A percentile compares a stretch with the other conserved stretches of the same genome.
phyloP scores from a whole-genome alignment of 2,329 filamentous ascomycete species.

The Anthostomella pinea region DNA sequence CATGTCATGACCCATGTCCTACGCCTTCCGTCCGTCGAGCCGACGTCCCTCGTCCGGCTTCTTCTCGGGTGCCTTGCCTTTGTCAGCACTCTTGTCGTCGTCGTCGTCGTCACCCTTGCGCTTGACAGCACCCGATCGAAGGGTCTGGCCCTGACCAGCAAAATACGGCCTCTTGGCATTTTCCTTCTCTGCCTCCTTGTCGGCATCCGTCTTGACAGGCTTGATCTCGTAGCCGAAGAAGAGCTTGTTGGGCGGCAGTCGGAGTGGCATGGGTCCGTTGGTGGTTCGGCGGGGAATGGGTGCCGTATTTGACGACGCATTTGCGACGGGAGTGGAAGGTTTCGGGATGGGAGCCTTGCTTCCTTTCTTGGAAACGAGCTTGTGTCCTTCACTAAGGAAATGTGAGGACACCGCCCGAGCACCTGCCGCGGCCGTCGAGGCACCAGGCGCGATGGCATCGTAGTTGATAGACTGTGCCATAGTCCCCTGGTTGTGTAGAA shows the following conservation, averaged over 20 bases:
- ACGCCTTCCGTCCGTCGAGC: slow-evolving; percentile 40
- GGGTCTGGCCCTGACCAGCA: slow-evolving; percentile 78
- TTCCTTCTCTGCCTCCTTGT: slow-evolving; percentile 64
- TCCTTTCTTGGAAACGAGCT: slow-evolving; percentile 77
- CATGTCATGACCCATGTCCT: not conserved
- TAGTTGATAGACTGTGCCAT: slow-evolving; percentile 99
- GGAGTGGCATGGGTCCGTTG: slow-evolving; percentile 82
- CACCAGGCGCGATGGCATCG: slow-evolving; percentile 77
- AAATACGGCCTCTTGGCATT: slow-evolving; percentile 71
- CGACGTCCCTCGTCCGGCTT: slow-evolving; percentile 44
- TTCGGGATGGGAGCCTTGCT: slow-evolving; percentile 73
- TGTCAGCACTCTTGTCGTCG: slow-evolving; percentile 46
- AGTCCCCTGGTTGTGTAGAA: slow-evolving; percentile 79
- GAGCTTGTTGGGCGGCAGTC: slow-evolving; percentile 82
- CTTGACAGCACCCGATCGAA: slow-evolving; percentile 67
- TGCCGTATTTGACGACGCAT: slow-evolving; percentile 42
- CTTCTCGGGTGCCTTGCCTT: slow-evolving; percentile 46
- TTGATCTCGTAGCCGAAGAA: slow-evolving; percentile 97
- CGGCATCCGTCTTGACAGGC: slow-evolving; percentile 76
- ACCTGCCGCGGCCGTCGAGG: slow-evolving; percentile 59
- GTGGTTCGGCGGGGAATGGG: slow-evolving; percentile 44
- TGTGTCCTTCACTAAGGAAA: slow-evolving; percentile 77
- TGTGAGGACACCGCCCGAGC: slow-evolving; percentile 56
- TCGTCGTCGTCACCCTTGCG: slow-evolving; percentile 58
- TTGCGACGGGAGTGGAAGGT: slow-evolving; percentile 67